Evolutionary conservation across 495 filamentous ascomycete genomes (phyloP), one percentile per base, ranked within the genome.

Genomic region (Letharia lupina): DNA sequence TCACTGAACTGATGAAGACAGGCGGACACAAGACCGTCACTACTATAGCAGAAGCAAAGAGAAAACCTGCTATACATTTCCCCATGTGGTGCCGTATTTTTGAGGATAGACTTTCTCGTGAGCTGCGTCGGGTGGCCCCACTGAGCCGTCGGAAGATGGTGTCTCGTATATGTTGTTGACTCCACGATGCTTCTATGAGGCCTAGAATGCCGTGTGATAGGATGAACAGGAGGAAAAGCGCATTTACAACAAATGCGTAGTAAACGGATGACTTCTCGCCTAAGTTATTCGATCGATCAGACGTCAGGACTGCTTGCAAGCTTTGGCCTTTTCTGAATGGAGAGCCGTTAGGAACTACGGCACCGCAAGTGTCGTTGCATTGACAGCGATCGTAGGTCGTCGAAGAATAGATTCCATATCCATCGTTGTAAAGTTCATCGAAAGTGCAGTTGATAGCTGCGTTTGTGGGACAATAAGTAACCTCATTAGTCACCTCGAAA

Each of bases 1-100:
- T 44, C 39, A 61, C 37, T 5, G 59, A 61, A 61, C 59, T 61
- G 8, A 61, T 44, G 37, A 61, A 61, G 3, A 41, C 40, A 33
- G 42, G 20, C 28, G 59, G 59, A 28, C n/a, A 61, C 23, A 41
- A 28, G 4, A 61, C 39, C 9, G 42, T 42, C 2, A 45, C n/a
- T 6, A 61, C 39, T 7, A 61, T 42, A 16, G 59, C 59, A 31
- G 42, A 41, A 23, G 16, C 7, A 45, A 40, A 61, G 2, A 41
- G 15, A 6, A 61, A 45, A 12, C 40, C n/a, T 28, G 59, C 59
- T 3, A 11, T n/a, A 28, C 16, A 44, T 33, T 61, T 61, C 28
- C 40, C 59, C 12, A 61, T 45, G 59, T 44, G 33, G 20, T 61
- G 31, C 39, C 59, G 59, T 9, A 7, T 42, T 33, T 41, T 61